phyloP scores from a whole-genome alignment of 176 grass and related monocot species.

The Triticum dicoccoides region DNA sequence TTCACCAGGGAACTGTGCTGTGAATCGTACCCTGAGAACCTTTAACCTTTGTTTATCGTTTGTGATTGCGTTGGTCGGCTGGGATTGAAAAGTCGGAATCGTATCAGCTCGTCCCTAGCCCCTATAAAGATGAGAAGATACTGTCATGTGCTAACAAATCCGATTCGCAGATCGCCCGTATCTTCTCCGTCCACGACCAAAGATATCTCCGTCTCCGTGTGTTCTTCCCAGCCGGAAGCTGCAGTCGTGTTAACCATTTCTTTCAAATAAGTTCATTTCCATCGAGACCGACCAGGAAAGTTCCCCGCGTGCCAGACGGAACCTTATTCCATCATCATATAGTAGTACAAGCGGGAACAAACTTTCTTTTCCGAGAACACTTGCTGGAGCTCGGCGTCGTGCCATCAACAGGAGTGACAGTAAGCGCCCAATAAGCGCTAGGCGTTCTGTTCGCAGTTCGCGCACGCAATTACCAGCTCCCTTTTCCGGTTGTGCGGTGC shows the following conservation, averaged over 20 bases:
- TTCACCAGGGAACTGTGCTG: neutral
- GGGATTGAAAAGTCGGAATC: neutral
- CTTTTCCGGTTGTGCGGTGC: constrained; percentile 1
- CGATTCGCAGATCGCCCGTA: neutral
- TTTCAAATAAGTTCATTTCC: neutral
- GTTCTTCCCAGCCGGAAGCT: neutral
- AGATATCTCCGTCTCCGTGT: neutral
- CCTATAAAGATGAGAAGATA: neutral
- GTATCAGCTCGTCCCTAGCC: neutral
- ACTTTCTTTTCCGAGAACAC: neutral
- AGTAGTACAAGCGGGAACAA: neutral
- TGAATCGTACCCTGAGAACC: neutral
- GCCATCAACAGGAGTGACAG: too few species aligned
- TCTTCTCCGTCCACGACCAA: neutral
- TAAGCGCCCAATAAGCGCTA: neutral
- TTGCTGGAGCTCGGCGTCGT: too few species aligned
- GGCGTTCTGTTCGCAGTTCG: too few species aligned
- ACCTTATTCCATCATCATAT: too few species aligned
- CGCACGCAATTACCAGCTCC: too few species aligned
- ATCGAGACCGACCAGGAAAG: neutral
- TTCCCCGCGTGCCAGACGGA: too few species aligned
- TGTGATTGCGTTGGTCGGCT: neutral
- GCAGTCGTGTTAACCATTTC: neutral
- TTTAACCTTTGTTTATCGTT: neutral
- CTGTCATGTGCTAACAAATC: neutral